These are phyloP conservation scores for Claviceps digitariae DNA, from an alignment of 2,329 filamentous ascomycete genomes.

Conservation along the genomic window DNA sequence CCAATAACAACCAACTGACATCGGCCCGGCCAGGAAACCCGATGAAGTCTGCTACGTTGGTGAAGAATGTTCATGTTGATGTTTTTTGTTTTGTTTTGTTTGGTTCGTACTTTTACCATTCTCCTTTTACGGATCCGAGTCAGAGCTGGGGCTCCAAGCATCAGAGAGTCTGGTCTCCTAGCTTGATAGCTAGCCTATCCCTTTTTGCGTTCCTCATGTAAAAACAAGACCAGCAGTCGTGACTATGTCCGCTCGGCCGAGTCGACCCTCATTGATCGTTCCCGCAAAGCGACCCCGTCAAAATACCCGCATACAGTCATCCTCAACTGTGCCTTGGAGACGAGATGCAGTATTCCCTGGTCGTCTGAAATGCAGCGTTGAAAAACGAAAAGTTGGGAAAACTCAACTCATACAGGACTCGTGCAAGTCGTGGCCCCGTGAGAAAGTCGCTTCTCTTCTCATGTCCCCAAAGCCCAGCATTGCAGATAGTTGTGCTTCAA, in stretches of 20 bases:
- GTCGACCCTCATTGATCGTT: too few relatives aligned
- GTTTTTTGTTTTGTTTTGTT: too few relatives aligned
- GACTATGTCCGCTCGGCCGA: not conserved
- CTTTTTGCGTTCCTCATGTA: not conserved
- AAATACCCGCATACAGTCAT: not conserved
- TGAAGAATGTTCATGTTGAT: slow-evolving; percentile 24
- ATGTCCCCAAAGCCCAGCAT: not conserved
- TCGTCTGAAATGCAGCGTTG: not conserved
- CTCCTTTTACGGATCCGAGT: not conserved
- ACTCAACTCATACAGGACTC: not conserved
- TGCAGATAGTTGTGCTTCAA: not conserved
- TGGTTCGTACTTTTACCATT: not conserved
- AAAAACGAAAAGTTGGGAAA: too few relatives aligned
- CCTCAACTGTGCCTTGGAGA: not conserved
- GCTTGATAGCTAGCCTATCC: not conserved
- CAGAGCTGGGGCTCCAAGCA: not conserved
- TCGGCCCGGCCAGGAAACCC: too few relatives aligned
- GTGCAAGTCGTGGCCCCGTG: not conserved
- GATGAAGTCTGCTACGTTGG: slow-evolving; percentile 14
- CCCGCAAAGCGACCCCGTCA: not conserved
- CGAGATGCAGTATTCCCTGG: not conserved
- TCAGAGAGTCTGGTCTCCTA: not conserved
- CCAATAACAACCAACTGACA: too few relatives aligned
- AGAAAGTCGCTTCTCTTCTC: not conserved
- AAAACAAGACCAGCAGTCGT: not conserved